Evolutionary conservation across 2,329 filamentous ascomycete species (phyloP), one percentile per base, ranked within the genome.

Genomic region (Ophiostoma fasciatum): DNA sequence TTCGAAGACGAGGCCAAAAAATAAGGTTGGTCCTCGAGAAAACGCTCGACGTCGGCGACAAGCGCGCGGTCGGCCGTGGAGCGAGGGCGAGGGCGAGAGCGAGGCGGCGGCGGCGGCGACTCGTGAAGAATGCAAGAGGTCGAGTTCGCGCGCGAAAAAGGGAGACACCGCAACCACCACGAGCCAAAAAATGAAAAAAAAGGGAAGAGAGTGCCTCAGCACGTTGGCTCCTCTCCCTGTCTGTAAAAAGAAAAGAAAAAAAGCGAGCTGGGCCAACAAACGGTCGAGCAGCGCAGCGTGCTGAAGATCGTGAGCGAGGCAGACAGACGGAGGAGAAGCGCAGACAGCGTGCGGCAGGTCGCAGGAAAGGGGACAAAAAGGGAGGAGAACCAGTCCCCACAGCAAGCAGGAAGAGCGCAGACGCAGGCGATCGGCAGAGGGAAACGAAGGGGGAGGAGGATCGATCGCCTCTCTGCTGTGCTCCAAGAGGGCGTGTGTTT

Each of bases 381-480:
- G 43, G 36, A 43, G 38, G 51, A 56, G 51, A 52, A 43, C 52
- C 51, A 43, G 55, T 51, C 51, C 51, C 49, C 48, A 39, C 46
- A 46, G 36, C 33, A 39, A n/a, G n/a, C n/a, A n/a, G n/a, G n/a
- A n/a, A n/a, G n/a, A n/a, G n/a, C n/a, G n/a, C n/a, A n/a, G n/a
- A n/a, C n/a, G n/a, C n/a, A 33, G 43, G 46, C 48, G 56, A 59
- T 59, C 55, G 52, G 51, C 56, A 20, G 11, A 46, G 51, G 57
- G 56, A 49, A 50, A 49, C 50, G 42, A 19, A 27, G 29, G 28
- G n/a, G n/a, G n/a, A n/a, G n/a, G n/a, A n/a, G n/a, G n/a, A n/a
- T n/a, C n/a, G 30, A 33, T 36, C 26, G 37, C 29, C n/a, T n/a
- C 46, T 45, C 37, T 43, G 37, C 38, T 43, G 43, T 47, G 47